These are phyloP conservation scores for Trichoderma oligosporum DNA, from an alignment of 2,329 filamentous ascomycete species.

Conservation along the genomic window DNA sequence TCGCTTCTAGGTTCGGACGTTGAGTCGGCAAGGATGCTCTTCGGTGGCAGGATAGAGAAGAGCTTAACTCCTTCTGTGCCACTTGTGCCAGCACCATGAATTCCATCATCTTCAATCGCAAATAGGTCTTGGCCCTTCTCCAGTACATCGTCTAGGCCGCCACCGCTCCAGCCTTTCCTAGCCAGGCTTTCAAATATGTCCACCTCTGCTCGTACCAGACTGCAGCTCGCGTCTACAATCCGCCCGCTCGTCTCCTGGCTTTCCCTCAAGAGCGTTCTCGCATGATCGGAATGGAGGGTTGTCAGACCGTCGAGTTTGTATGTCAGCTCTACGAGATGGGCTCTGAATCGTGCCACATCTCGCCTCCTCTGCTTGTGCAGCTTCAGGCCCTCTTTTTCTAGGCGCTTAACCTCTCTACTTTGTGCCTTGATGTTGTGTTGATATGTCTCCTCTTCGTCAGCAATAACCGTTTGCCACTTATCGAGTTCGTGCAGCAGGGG, in stretches of 20 bases:
- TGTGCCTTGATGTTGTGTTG: constrained; percentile 52
- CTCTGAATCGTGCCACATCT: constrained; percentile 59
- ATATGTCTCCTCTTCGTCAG: constrained; percentile 62
- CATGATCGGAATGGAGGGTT: constrained; percentile 56
- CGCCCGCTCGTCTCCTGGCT: constrained; percentile 60
- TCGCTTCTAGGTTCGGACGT: constrained; percentile 43
- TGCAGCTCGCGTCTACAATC: constrained; percentile 63
- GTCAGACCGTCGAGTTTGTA: constrained; percentile 60
- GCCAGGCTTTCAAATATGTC: constrained; percentile 67
- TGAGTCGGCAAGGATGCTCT: constrained; percentile 57
- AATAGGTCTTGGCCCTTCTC: constrained; percentile 62
- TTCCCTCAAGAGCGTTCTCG: constrained; percentile 56
- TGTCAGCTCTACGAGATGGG: constrained; percentile 62
- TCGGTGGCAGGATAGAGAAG: constrained; percentile 62
- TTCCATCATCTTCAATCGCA: constrained; percentile 40
- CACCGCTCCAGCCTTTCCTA: constrained; percentile 64
- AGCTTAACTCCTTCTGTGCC: constrained; percentile 45
- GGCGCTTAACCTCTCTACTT: constrained; percentile 56
- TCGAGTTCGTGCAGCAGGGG: constrained; percentile 67
- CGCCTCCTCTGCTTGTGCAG: constrained; percentile 57
- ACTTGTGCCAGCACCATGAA: constrained; percentile 32
- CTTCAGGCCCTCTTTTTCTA: constrained; percentile 63
- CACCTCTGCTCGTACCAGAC: constrained; percentile 63
- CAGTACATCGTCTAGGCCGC: constrained; percentile 62
- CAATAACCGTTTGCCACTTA: constrained; percentile 59